Base-by-base conservation (phyloP, 768 basidiomycete species). In the Butyriboletus loyo region DNA sequence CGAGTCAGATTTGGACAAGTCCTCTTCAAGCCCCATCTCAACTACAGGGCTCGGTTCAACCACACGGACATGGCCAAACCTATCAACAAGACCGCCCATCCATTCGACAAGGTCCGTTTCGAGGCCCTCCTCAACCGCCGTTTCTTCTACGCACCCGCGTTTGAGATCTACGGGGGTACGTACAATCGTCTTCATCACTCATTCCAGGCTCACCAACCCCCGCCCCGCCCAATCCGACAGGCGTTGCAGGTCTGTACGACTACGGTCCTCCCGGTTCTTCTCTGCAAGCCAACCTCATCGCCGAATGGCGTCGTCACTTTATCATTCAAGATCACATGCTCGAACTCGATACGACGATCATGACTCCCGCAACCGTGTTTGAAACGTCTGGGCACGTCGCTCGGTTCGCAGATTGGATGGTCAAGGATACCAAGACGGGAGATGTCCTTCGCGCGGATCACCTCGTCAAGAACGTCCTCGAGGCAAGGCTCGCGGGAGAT, bases 381-480 rank as follows among this genome's bases (percentile, higher is more conserved):
- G 95, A 97, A 71, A 86, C 96, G 1, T 98, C 94, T 31, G 95
- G 97, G 27, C 97, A 98, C 73, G 96, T 98, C 55, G 95, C 94
- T 38, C 84, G 95, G 59, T 99, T 98, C 66, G 92, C 96, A 6
- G 97, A 99, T 67, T 99, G 95, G 96, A 98, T 98, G 96, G 91
- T 92, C 65, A 97, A 96, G 75, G 96, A 98, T 62, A 75, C 77
- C 24, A 85, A 91, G 75, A 95, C 89, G n/a, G 93, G 94, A 40
- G 94, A 98, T 63, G 95, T 98, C 43, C 84, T 97, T 62, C 87
- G 96, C 40, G 96, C 96, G 24, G 95, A 98, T 70, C 97, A 98
- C 72, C 82, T 98, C 17, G 93, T 98, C 56, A 93, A 94, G 69
- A 86, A 76, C 60, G 95, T 98, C 40, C 78, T 98, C 40, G 89